Percentiles rank a stretch among this genome's conserved stretches.
Conservation (phyloP, 108 stramenopile genomes). For the Cyclotella atomus region DNA sequence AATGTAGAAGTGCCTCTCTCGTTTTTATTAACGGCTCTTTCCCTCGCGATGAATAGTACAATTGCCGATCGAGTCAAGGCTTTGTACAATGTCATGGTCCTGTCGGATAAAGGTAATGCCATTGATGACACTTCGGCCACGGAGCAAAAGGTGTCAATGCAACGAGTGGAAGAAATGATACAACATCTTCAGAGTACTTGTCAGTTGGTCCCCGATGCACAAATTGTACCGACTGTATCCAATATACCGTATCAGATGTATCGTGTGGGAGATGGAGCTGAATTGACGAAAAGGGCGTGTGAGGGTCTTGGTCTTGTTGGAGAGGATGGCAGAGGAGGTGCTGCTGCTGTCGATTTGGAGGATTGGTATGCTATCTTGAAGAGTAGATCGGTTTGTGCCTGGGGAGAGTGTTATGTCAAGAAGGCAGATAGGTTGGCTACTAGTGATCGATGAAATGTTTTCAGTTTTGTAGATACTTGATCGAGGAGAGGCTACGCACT, state of each 20-base stretch:
- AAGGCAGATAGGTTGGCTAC: slow-evolving; percentile 32
- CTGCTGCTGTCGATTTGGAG: slow-evolving; percentile 18
- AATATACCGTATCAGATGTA: slow-evolving; percentile 77
- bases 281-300: slow-evolving; percentile 56
- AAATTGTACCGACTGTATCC: slow-evolving; percentile 65
- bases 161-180: slow-evolving; percentile 60
- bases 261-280: slow-evolving; percentile 60
- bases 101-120: neutral
- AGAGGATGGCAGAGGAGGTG: slow-evolving; percentile 24
- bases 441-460: slow-evolving; percentile 28
- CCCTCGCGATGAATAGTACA: slow-evolving; percentile 63
- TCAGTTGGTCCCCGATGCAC: slow-evolving; percentile 79
- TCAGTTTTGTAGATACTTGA: too few relatives aligned
- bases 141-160: slow-evolving; percentile 34
- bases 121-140: neutral
- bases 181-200: slow-evolving; percentile 78
- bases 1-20: slow-evolving; percentile 46
- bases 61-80: slow-evolving; percentile 68
- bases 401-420: slow-evolving; percentile 87
- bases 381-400: slow-evolving; percentile 80
- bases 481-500: too few relatives aligned
- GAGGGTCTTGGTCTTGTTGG: slow-evolving; percentile 29
- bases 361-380: slow-evolving; percentile 63
- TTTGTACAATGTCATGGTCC: slow-evolving; percentile 55
- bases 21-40: slow-evolving; percentile 69